Conservation (phyloP, 1,284 basidiomycete genomes). For the Boletus sp. region DNA sequence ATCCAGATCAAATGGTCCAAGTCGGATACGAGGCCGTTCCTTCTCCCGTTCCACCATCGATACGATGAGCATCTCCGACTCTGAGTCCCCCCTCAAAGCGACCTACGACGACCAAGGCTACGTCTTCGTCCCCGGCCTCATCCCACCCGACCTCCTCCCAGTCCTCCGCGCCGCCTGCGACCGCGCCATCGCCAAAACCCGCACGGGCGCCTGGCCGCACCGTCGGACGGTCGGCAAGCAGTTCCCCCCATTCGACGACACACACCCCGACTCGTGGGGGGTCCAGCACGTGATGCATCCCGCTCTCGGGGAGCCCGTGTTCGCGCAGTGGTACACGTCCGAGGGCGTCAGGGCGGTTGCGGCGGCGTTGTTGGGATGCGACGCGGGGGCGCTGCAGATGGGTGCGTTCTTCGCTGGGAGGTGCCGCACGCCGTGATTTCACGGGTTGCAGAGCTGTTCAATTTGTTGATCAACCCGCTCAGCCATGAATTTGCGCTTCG, state of each 20-base stretch:
- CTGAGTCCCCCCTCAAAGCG: constrained; percentile 30
- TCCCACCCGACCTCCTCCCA: constrained; percentile 41
- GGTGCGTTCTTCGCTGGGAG: constrained; percentile 40
- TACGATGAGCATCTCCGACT: constrained; percentile 12
- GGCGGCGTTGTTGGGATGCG: constrained; percentile 52
- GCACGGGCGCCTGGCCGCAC: constrained; percentile 62
- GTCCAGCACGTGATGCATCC: constrained; percentile 81
- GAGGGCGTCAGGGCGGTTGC: constrained; percentile 49
- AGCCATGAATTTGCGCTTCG: constrained; percentile 68
- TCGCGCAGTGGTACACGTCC: constrained; percentile 68
- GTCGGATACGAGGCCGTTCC: too few relatives aligned
- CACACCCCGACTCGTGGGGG: constrained; percentile 70
- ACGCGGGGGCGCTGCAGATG: constrained; percentile 58
- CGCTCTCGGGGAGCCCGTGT: constrained; percentile 54
- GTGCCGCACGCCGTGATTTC: too few relatives aligned
- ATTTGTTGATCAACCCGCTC: constrained; percentile 71
- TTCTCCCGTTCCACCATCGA: neutral
- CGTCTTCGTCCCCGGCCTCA: constrained; percentile 63
- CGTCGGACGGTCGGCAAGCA: constrained; percentile 76
- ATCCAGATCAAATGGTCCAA: too few relatives aligned
- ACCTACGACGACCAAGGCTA: constrained; percentile 68
- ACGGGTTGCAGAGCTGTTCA: constrained; percentile 63
- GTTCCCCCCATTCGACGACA: constrained; percentile 67
- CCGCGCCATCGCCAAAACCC: constrained; percentile 51
- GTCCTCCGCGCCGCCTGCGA: constrained; percentile 52